Base-by-base conservation (phyloP, 1,284 basidiomycete genomes). In the Microbotryomycetes sp. region DNA sequence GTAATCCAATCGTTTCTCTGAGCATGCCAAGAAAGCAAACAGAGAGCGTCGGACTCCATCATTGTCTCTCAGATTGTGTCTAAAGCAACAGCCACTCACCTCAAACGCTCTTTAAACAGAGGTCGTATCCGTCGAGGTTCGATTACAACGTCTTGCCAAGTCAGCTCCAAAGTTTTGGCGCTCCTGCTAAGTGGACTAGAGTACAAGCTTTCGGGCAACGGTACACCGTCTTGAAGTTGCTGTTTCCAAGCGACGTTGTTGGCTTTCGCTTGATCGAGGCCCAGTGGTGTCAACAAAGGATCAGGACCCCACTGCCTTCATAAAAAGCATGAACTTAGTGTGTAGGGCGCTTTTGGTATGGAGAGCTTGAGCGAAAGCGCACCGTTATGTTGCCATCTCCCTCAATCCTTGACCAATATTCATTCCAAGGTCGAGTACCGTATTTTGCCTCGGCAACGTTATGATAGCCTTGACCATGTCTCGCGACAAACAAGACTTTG, bases 401-500 rank as follows among this genome's bases (percentile, higher is more conserved):
- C 51, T 86, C 77, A 23, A 86, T 72, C 69, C 81, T 83, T 0
- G 87, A 81, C 84, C 85, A 92, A 68, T 87, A 63, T 15, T 66
- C 71, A 49, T 72, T 67, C 66, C 60, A 64, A 28, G 68, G 72
- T 3, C 61, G 58, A 1, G 79, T 80, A 0, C 88, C 88, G 71
- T 92, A 88, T 70, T 87, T 86, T 9, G 75, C 74, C 67, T 86
- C 83, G 0, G 79, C 90, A 6, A 87, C 78, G 63, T 90, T 90
- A 74, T 90, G 84, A 66, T 77, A 82, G 36, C 87, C 88, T 76
- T 89, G 77, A 0, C 88, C 88, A 66, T 89, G 87, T 64, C 88
- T 77, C 3, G 82, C 82, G 15, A 88, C 54, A 28, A 28, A 82
- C 62, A 88, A 16, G 9, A 32, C 79, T 70, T 87, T 89, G 74